Evolutionary conservation across 129 eudicot genomes (phyloP), one percentile per base, ranked within the genome.

Genomic region (Silybum marianum): DNA sequence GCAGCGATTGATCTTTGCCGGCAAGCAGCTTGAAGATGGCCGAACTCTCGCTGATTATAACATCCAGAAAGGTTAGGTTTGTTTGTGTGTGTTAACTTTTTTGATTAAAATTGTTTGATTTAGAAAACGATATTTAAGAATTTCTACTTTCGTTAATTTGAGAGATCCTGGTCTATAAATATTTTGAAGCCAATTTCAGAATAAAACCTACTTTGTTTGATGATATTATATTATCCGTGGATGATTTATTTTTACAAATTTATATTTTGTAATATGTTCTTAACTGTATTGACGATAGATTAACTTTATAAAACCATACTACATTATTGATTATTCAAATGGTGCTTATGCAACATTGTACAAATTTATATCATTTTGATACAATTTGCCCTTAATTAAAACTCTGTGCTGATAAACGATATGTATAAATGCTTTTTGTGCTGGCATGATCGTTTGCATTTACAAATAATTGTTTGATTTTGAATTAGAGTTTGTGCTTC

Each of bases 21-120:
- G 66, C 9, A 58, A 58, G 66, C 66, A 58, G 23, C 66, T 58
- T 18, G 66, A 58, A 58, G 66, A 58, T 58, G 66, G 66, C 9
- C 66, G 66, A 58, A 58, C 66, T 58, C 66, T 58, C 3, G 66
- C 66, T 58, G 66, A 58, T 58, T 58, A 58, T 18, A 58, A 58
- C 66, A 58, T 58, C 66, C 66, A 58, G 66, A 58, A 58, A 58
- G 66, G 66, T 58, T n/a, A n/a, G n/a, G n/a, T n/a, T n/a, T n/a
- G n/a, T n/a, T n/a, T n/a, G n/a, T n/a, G n/a, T n/a, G n/a, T n/a
- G n/a, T n/a, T 9, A 6, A 58, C 9, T 58, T 58, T 58, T n/a
- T 4, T 18, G 2, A 58, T 58, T 58, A 7, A 58, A 58, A 58
- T 58, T 58, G 66, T 58, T 58, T 58, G 66, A 58, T 6, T 58